Conservation (phyloP, 2,329 filamentous ascomycete genomes). For the Ascochyta lentis region DNA sequence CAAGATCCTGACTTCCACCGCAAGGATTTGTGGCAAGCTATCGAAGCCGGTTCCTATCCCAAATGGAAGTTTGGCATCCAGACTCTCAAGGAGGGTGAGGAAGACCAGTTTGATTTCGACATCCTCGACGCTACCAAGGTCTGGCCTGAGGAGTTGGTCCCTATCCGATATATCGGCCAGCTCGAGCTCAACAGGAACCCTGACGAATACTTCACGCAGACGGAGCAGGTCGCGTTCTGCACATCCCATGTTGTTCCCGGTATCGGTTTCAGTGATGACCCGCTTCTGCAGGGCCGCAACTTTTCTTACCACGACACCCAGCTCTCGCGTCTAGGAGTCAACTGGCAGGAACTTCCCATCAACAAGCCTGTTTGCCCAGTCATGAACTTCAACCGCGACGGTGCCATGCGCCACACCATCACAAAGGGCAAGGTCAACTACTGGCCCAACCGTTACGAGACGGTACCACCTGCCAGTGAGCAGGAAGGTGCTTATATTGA, state of each 20-base stretch:
- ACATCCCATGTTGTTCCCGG: constrained; percentile 81
- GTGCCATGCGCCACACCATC: constrained; percentile 74
- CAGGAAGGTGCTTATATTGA: constrained; percentile 73
- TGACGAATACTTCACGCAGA: constrained; percentile 83
- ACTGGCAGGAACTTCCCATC: constrained; percentile 79
- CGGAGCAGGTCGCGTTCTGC: constrained; percentile 83
- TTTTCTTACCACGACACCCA: constrained; percentile 73
- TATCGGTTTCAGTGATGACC: constrained; percentile 78
- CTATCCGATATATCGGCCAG: constrained; percentile 79
- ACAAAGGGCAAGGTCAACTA: constrained; percentile 77
- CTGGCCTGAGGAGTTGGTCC: constrained; percentile 80
- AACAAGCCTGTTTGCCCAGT: constrained; percentile 77
- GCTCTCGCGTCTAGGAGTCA: constrained; percentile 72
- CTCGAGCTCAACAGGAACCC: constrained; percentile 80
- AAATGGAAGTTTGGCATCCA: constrained; percentile 88
- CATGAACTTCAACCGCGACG: constrained; percentile 79
- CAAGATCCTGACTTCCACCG: constrained; percentile 80
- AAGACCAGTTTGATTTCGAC: constrained; percentile 84
- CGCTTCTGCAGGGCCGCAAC: constrained; percentile 76
- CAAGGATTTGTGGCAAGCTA: constrained; percentile 77
- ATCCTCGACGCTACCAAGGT: constrained; percentile 85
- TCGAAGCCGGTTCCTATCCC: constrained; percentile 72
- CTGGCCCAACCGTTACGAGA: constrained; percentile 75
- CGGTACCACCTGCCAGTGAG: constrained; percentile 66
- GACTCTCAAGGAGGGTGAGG: constrained; percentile 71